These are phyloP conservation scores for Aphanomyces cochlioides DNA, from an alignment of 352 stramenopile genomes.

Conservation along the genomic window DNA sequence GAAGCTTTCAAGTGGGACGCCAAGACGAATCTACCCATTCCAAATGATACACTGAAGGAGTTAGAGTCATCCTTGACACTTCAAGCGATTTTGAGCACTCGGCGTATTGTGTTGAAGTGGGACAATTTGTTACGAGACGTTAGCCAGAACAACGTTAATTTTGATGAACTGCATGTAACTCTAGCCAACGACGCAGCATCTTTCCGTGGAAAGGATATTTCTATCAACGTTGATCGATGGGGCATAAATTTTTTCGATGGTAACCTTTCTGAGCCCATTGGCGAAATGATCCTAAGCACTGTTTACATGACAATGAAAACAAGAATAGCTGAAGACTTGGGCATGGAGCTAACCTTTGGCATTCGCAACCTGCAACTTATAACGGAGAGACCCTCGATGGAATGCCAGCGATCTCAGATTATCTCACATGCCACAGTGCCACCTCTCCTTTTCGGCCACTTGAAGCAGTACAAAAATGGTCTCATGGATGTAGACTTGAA, in stretches of 20 bases:
- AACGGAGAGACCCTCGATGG: constrained; percentile 15
- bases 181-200: constrained; percentile 4
- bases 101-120: constrained; percentile 4
- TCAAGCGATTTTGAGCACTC: not conserved
- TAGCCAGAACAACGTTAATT: not conserved
- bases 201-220: constrained; percentile 23
- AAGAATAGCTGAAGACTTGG: not conserved
- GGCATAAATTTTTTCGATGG: constrained; percentile 16
- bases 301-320: constrained; percentile 14
- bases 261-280: constrained; percentile 1
- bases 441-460: constrained; percentile 8
- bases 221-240: constrained; percentile 14
- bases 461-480: constrained; percentile 20
- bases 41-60: constrained; percentile 1
- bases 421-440: constrained; percentile 20
- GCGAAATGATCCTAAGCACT: constrained; percentile 2
- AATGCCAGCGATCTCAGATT: constrained; percentile 28
- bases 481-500: constrained; percentile 25
- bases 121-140: not conserved
- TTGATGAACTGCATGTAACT: not conserved
- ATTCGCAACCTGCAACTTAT: constrained; percentile 28
- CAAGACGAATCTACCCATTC: not conserved
- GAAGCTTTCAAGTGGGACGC: constrained; percentile 28
- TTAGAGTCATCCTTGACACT: constrained; percentile 8
- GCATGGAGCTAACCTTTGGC: constrained; percentile 22